Conservation (phyloP, 2,329 filamentous ascomycete genomes). For the Colletotrichum euphorbiae region DNA sequence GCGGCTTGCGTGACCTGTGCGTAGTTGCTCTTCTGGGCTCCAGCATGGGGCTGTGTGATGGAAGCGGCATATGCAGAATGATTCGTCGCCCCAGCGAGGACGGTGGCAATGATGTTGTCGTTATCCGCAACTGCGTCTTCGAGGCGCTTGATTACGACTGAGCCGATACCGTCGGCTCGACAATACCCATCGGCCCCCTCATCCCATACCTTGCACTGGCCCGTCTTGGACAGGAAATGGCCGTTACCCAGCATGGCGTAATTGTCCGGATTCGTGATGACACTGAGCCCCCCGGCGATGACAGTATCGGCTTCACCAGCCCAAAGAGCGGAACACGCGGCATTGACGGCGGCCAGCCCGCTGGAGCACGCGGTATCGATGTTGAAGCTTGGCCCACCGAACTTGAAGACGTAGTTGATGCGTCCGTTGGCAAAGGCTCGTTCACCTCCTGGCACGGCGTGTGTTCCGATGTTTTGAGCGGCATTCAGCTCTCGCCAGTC, state of each 20-base stretch:
- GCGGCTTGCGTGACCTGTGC: conserved; percentile 45
- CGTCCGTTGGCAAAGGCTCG: conserved; percentile 63
- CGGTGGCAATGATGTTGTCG: conserved; percentile 51
- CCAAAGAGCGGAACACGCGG: conserved; percentile 50
- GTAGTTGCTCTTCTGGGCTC: conserved; percentile 44
- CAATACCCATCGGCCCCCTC: conserved; percentile 60
- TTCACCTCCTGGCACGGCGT: conserved; percentile 59
- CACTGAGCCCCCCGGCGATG: conserved; percentile 52
- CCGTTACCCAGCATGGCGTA: conserved; percentile 1
- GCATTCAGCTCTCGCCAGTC: conserved; percentile 82
- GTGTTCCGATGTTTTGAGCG: conserved; percentile 74
- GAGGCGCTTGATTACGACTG: conserved; percentile 59
- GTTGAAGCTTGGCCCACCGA: conserved; percentile 59
- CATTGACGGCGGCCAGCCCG: conserved; percentile 59
- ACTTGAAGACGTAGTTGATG: conserved; percentile 60
- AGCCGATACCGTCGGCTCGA: conserved; percentile 55
- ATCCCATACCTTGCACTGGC: conserved; percentile 50
- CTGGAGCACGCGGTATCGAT: conserved; percentile 64
- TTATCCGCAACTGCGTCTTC: conserved; percentile 55
- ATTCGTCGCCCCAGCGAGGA: conserved; percentile 51
- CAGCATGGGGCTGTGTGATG: conserved; percentile 47
- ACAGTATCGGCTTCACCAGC: conserved; percentile 49
- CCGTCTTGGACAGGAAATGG: conserved; percentile 10
- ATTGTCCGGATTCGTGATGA: conserved; percentile 48
- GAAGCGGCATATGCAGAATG: conserved; percentile 56